Evolutionary conservation across 805 yeast species (phyloP).

Genomic region (Clavispora asparagi): DNA sequence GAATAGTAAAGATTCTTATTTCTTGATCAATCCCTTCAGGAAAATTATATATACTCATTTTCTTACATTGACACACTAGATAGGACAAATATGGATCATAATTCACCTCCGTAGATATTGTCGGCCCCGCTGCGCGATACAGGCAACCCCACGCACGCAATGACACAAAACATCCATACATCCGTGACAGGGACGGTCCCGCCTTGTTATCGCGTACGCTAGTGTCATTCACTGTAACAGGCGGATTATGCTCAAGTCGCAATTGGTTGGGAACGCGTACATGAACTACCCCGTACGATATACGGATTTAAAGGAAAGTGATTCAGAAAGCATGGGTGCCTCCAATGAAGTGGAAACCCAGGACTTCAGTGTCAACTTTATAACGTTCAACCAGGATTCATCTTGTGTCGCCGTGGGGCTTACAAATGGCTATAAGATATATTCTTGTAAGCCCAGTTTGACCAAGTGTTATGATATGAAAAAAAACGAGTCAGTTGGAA

Average conservation of each 20-base stretch:
- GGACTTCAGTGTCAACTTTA: slow-evolving; percentile 26
- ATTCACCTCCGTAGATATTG: too few relatives aligned
- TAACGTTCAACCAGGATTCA: slow-evolving; percentile 82
- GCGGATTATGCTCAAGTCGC: slow-evolving; percentile 1
- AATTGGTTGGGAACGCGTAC: slow-evolving; percentile 1
- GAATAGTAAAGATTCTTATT: background rate
- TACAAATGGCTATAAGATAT: slow-evolving; percentile 61
- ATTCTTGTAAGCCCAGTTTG: slow-evolving; percentile 76
- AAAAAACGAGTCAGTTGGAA: slow-evolving; percentile 51
- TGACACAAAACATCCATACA: background rate
- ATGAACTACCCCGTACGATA: background rate
- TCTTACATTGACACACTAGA: too few relatives aligned
- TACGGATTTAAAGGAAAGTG: background rate
- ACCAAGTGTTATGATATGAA: slow-evolving; percentile 41
- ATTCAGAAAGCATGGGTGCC: background rate
- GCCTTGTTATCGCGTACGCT: background rate
- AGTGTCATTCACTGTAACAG: background rate
- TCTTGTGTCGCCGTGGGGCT: slow-evolving; percentile 75
- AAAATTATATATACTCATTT: too few relatives aligned
- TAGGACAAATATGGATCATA: too few relatives aligned
- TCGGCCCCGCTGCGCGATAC: too few relatives aligned
- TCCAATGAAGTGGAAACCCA: background rate
- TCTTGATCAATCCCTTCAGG: too few relatives aligned
- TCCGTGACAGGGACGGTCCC: background rate
- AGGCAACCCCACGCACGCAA: background rate